Conservation (phyloP, 225 moss, liverwort and hornwort genomes). For the Marchantia polymorpha region DNA sequence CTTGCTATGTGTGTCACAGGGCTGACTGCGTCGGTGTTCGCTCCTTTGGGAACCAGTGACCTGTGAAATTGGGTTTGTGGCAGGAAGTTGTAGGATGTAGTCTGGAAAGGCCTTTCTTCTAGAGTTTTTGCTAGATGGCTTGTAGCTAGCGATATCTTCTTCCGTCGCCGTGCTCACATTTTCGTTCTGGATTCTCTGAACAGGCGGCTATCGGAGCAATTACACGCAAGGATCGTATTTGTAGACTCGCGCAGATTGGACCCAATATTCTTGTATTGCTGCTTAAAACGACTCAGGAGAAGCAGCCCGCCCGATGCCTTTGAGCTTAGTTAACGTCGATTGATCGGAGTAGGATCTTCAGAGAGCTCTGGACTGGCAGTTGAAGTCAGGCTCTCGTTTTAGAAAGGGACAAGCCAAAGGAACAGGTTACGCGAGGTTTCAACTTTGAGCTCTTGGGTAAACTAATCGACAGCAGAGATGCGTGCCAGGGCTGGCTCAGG, state of each 20-base stretch:
- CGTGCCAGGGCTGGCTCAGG: constrained; percentile 46
- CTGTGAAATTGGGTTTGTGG: not conserved
- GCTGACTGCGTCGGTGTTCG: too few species aligned
- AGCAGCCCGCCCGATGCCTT: not conserved
- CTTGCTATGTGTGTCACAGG: not conserved
- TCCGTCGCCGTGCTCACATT: not conserved
- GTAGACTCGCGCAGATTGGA: not conserved
- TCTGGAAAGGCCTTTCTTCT: not conserved
- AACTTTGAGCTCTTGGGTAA: not conserved
- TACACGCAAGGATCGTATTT: not conserved
- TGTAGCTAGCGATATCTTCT: not conserved
- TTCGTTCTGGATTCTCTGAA: not conserved
- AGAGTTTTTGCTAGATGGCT: not conserved
- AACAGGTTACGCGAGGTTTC: not conserved
- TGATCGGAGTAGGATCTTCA: not conserved
- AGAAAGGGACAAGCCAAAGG: not conserved
- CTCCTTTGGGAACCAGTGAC: too few species aligned
- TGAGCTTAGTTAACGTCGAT: not conserved
- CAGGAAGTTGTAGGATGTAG: not conserved
- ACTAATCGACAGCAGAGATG: constrained; percentile 36
- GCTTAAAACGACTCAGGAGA: not conserved
- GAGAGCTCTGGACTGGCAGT: not conserved
- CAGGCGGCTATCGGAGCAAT: not conserved
- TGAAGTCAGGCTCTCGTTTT: not conserved
- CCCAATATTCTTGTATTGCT: not conserved